Conservation (phyloP, 805 yeast genomes). For the Yamadazyma endophytica region DNA sequence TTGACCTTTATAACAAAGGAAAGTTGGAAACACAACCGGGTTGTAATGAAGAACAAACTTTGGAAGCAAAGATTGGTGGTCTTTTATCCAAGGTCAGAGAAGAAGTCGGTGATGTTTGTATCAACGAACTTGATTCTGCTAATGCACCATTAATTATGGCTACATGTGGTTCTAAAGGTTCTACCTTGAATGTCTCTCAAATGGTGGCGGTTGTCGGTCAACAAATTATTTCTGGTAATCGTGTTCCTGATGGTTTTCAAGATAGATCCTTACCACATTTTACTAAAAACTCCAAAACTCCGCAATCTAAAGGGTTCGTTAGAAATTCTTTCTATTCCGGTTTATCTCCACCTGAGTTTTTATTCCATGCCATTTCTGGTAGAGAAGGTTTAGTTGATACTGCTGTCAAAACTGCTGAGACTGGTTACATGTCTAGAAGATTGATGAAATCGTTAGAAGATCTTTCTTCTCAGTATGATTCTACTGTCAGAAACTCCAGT, state of each 20-base stretch:
- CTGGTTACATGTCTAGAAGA: conserved; percentile 98
- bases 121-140: conserved; percentile 78
- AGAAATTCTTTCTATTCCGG: conserved; percentile 94
- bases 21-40: conserved; percentile 98
- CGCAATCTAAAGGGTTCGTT: conserved; percentile 97
- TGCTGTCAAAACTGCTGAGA: conserved; percentile 98
- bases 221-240: conserved; percentile 96
- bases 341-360: conserved; percentile 90
- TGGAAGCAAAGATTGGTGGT: conserved; percentile 97
- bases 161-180: conserved; percentile 98
- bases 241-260: conserved; percentile 99
- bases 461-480: conserved; percentile 87
- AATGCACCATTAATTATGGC: conserved; percentile 99
- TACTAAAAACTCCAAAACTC: conserved; percentile 91
- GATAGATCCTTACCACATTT: conserved; percentile 98
- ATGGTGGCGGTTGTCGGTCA: conserved; percentile 99
- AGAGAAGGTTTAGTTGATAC: conserved; percentile 99
- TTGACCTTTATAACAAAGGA: conserved; percentile 72
- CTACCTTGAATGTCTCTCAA: conserved; percentile 95
- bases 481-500: conserved; percentile 90
- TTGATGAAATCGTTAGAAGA: conserved; percentile 97
- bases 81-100: conserved; percentile 94
- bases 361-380: conserved; percentile 98
- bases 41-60: conserved; percentile 96
- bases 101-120: conserved; percentile 98